Evolutionary conservation across 176 grass and related monocot genomes (phyloP), one percentile per base, ranked within the genome.

Genomic region (Thalia dealbata): DNA sequence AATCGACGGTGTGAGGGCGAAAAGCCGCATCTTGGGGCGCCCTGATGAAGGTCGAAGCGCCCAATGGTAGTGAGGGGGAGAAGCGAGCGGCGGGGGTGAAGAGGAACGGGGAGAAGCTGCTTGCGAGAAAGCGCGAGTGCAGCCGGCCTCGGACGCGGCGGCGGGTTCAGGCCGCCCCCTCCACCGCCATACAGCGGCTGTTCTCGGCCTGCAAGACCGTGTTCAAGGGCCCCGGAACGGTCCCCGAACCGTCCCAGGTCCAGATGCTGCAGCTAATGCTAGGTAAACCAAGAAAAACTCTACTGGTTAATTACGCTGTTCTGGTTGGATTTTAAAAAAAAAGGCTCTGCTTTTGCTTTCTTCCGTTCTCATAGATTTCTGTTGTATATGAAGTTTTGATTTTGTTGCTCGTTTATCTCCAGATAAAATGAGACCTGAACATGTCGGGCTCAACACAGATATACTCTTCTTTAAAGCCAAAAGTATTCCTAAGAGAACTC

Each of bases 201-300:
- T 97, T 97, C 78, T 81, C 72, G 71, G 81, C 87, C 1, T 97
- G 93, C 81, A 86, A 86, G 75, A 79, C 82, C 65, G 89, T 90
- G 69, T 97, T 97, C 82, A 52, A 72, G 56, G 93, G 93, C 0
- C 76, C 85, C 7, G 93, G 82, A 55, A 92, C 89, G 65, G 85
- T 97, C 10, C 93, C 89, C 50, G 63, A 9, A 24, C 87, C 84
- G 21, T 64, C 71, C 46, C 81, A 97, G 38, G 93, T 90, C 58
- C 61, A 56, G 11, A 74, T 84, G 73, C 78, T 97, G 64, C 74
- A 81, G 68, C 76, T 52, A 35, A 77, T 92, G 52, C 81, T 97
- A 70, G 93, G 93, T 96, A 73, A 58, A 44, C 42, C 32, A 38
- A 38, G 4, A 38, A 38, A 38, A 38, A 38, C 32, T 38, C 32